A percentile compares a stretch with the other conserved stretches of the same genome.
Conservation (phyloP, 2,329 filamentous ascomycete species). For the Colletotrichum australisinense region DNA sequence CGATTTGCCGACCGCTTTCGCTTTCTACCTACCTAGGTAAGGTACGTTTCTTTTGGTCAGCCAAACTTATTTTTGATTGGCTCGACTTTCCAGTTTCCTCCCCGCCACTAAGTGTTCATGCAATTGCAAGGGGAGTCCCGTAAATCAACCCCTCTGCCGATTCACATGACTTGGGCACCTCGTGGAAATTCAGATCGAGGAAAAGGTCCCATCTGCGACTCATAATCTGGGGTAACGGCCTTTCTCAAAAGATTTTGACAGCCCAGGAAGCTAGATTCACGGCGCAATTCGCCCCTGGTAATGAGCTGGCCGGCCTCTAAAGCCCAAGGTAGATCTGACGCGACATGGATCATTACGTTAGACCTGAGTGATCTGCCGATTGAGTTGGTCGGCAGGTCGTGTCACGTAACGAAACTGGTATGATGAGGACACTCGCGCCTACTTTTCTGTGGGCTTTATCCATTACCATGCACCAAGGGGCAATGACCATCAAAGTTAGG, state of each 20-base stretch:
- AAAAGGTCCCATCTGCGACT: neutral
- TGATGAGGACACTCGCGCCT: neutral
- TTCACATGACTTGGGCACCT: neutral
- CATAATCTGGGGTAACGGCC: neutral
- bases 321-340: neutral
- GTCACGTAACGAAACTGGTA: neutral
- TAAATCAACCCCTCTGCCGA: slow-evolving; percentile 1
- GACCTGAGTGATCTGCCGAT: neutral
- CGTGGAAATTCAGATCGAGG: neutral
- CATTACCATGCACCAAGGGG: neutral
- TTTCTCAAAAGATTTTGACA: neutral
- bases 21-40: neutral
- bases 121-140: slow-evolving; percentile 28
- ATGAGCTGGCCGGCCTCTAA: neutral
- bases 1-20: neutral
- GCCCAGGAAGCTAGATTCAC: too few species aligned
- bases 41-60: neutral
- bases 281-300: too few species aligned
- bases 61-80: slow-evolving; percentile 33
- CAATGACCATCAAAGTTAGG: neutral
- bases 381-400: neutral
- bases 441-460: neutral
- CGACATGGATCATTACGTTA: neutral
- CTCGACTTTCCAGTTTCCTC: neutral
- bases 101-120: slow-evolving; percentile 8